Base-by-base conservation (phyloP, 1,284 basidiomycete genomes). In the Tilletiopsis washingtonensis region DNA sequence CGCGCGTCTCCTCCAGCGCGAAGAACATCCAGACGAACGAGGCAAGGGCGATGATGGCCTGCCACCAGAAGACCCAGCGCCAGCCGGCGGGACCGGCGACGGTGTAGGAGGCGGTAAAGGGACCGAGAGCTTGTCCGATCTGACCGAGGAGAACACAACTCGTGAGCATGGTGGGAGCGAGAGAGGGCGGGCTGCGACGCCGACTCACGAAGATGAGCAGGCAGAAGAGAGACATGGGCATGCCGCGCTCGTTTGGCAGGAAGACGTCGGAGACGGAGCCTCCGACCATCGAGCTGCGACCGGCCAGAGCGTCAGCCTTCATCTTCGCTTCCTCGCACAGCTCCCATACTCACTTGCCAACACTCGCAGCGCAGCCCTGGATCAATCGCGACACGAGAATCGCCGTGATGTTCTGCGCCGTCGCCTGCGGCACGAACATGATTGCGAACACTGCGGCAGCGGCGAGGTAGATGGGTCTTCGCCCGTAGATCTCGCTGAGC, bases 401-500 rank as follows among this genome's bases (percentile, higher is more conserved):
- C 1, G 43, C 25, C 9, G n/a, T 23, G n/a, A 49, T 27, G 24
- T 43, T 49, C 7, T 6, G 48, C 12, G 40, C 48, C 15, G 47
- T n/a, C 15, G 48, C 44, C 29, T 49, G 48, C 3, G 46, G 46
- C 11, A 49, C 12, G 25, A 36, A 47, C 43, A 45, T 45, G 14
- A 41, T 21, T 20, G 24, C 15, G 32, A 50, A 49, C 20, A 49
- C n/a, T n/a, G n/a, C n/a, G n/a, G n/a, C n/a, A n/a, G 59, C 56
- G 20, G 56, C 40, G 40, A 62, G 43, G 46, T 60, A 62, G 49
- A 67, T 57, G n/a, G 51, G 27, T 9, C 46, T 40, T n/a, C 64
- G 57, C 2, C 64, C 64, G 34, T 52, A 53, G 17, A 63, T 48
- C 40, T 67, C 64, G 1, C 57, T 60, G 20, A 60, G 41, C 0